Evolutionary conservation across 2,329 filamentous ascomycete genomes (phyloP).

Genomic region (Fusarium cyanostomum): DNA sequence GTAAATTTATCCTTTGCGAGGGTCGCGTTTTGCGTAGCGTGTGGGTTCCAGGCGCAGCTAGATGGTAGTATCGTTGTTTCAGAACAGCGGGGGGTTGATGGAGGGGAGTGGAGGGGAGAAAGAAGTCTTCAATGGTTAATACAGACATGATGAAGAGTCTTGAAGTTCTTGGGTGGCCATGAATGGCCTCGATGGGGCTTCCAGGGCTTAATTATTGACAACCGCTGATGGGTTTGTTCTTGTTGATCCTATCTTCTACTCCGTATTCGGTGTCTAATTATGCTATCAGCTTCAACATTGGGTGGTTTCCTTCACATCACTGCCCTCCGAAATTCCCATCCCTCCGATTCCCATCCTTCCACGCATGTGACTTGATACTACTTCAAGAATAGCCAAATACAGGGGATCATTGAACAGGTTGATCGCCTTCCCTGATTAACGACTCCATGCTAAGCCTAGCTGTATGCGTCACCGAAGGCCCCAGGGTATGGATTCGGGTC

Average conservation of each 20-base stretch:
- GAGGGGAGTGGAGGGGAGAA: conserved; percentile 9
- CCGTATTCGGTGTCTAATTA: background rate
- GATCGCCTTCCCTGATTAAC: conserved; percentile 49
- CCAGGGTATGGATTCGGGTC: conserved; percentile 56
- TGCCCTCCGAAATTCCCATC: background rate
- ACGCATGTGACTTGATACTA: conserved; percentile 16
- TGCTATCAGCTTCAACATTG: background rate
- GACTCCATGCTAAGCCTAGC: conserved; percentile 49
- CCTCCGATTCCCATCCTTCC: conserved; percentile 1
- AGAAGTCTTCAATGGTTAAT: background rate
- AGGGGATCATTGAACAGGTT: conserved; percentile 18
- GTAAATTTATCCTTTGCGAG: background rate
- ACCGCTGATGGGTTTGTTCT: background rate
- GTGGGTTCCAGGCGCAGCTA: conserved; percentile 8
- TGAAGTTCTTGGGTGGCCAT: no score
- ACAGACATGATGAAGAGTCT: background rate
- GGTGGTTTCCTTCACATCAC: no score
- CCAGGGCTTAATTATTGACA: background rate
- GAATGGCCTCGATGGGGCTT: background rate
- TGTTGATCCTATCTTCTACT: conserved; percentile 7
- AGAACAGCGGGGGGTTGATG: conserved; percentile 16
- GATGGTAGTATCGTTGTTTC: conserved; percentile 6
- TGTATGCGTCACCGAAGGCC: conserved; percentile 52
- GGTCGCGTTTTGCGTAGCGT: conserved; percentile 22
- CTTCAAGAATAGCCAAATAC: background rate